A percentile compares a stretch with the other conserved stretches of the same genome.
phyloP scores from a whole-genome alignment of 1,139 yeast species.

The Blastobotrys proliferans region DNA sequence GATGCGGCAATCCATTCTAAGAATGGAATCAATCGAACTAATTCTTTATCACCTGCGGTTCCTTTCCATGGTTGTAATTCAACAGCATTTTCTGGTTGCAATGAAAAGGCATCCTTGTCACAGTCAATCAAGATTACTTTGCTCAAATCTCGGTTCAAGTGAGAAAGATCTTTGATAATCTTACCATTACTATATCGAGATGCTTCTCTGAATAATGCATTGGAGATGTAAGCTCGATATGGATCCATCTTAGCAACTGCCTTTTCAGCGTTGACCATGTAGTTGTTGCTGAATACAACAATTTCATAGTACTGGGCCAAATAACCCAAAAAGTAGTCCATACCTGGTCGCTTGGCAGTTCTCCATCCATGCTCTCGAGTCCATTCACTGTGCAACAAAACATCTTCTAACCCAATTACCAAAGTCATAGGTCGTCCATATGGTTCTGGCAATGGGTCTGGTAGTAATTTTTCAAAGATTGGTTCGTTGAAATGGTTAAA shows the following conservation, averaged over 20 bases:
- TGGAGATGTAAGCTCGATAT: constrained; percentile 80
- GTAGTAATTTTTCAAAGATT: constrained; percentile 84
- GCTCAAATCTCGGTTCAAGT: constrained; percentile 83
- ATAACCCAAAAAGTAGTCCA: constrained; percentile 92
- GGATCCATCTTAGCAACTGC: constrained; percentile 90
- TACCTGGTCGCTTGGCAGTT: constrained; percentile 98
- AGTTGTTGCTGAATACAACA: constrained; percentile 81
- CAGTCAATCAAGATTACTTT: constrained; percentile 80
- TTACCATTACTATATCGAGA: constrained; percentile 88
- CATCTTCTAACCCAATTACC: constrained; percentile 83
- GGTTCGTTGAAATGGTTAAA: constrained; percentile 91
- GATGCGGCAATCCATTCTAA: constrained; percentile 93
- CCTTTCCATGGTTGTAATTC: constrained; percentile 87
- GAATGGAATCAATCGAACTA: constrained; percentile 81
- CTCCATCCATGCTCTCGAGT: constrained; percentile 93
- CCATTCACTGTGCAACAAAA: constrained; percentile 91
- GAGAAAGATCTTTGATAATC: constrained; percentile 66
- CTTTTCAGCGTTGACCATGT: constrained; percentile 81
- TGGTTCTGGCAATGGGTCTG: constrained; percentile 88
- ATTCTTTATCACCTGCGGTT: constrained; percentile 64
- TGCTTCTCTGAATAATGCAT: constrained; percentile 86
- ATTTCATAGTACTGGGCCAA: constrained; percentile 93
- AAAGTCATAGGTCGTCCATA: constrained; percentile 90
- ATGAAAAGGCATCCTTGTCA: constrained; percentile 62
- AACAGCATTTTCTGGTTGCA: constrained; percentile 92